Evolutionary conservation across 331 rosid species (phyloP).

Genomic region (Arachis monticola): DNA sequence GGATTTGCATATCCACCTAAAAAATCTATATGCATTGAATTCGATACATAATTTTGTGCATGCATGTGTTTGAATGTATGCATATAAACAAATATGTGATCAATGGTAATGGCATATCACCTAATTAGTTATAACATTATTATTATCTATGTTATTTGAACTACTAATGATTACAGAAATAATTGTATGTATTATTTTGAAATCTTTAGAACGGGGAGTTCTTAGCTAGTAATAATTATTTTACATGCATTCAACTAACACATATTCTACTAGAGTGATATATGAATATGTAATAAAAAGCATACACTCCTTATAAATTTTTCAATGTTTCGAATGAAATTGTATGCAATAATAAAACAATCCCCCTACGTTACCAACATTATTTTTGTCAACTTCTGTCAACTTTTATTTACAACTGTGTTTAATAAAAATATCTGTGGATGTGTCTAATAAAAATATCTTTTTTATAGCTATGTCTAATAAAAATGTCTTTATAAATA

Average conservation of each 20-base stretch:
- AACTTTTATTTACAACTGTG: too few species aligned
- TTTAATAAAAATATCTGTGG: too few species aligned
- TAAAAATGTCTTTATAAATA: too few species aligned
- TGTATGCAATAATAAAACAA: too few species aligned
- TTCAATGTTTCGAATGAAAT: too few species aligned
- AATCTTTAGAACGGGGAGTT: constrained; percentile 2
- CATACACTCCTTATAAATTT: too few species aligned
- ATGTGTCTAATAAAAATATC: too few species aligned
- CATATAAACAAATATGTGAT: constrained; percentile 1
- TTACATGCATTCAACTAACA: not conserved
- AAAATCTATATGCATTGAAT: constrained; percentile 22
- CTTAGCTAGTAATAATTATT: not conserved
- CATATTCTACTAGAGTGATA: too few species aligned
- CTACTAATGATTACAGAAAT: not conserved
- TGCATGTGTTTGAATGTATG: constrained; percentile 8
- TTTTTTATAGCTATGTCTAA: too few species aligned
- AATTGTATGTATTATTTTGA: not conserved
- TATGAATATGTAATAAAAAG: too few species aligned
- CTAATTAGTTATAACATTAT: not conserved
- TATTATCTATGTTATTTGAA: not conserved
- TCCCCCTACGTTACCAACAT: too few species aligned
- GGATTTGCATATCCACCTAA: constrained; percentile 8
- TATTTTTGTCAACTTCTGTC: too few species aligned
- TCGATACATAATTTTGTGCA: not conserved
- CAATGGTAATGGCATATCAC: not conserved